phyloP scores from a whole-genome alignment of 208 protist species.

The Crithidia expoeki region DNA sequence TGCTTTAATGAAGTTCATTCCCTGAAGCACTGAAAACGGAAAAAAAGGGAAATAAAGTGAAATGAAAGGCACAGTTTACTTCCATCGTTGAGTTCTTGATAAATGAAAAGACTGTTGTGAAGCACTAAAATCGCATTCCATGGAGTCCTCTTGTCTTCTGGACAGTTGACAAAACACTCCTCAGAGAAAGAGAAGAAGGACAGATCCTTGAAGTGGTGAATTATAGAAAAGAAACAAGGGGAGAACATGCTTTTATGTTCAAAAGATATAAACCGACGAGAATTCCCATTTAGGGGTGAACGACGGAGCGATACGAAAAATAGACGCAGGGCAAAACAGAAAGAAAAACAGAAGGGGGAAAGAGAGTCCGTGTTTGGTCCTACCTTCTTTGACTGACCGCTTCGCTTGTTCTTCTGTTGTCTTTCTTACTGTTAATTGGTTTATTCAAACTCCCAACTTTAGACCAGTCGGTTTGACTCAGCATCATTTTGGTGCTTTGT shows the following conservation, averaged over 20 bases:
- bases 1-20: constrained; percentile 1
- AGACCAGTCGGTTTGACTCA: not conserved
- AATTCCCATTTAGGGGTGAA: not conserved
- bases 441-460: not conserved
- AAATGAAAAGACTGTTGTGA: not conserved
- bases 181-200: not conserved
- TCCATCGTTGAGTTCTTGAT: not conserved
- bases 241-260: constrained; percentile 14
- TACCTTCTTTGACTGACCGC: not conserved
- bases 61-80: not conserved
- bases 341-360: not conserved
- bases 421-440: not conserved
- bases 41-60: constrained; percentile 1
- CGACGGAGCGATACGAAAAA: constrained; percentile 6
- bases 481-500: not conserved
- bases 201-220: not conserved
- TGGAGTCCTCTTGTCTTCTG: not conserved
- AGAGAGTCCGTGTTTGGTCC: not conserved
- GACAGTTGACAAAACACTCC: not conserved
- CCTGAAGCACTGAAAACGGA: not conserved
- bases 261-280: not conserved
- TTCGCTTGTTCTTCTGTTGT: not conserved
- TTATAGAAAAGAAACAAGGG: not conserved
- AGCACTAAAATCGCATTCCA: not conserved
- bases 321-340: not conserved